Evolutionary conservation across 2,329 filamentous ascomycete species (phyloP), one percentile per base, ranked within the genome.

Genomic region (Ampelomyces quisqualis): DNA sequence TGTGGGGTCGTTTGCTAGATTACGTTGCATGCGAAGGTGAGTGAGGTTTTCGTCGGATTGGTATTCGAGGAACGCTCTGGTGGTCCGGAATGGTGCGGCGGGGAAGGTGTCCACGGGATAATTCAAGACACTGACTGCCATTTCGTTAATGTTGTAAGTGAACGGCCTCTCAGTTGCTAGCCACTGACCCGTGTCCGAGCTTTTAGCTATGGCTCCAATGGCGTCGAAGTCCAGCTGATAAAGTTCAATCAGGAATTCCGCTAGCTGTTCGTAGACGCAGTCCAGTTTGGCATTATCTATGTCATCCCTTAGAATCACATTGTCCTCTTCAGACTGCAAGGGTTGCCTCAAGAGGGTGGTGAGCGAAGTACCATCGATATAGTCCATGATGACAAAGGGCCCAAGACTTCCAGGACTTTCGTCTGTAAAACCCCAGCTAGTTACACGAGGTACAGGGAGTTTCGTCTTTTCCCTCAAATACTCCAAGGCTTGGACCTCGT

Each of bases 201-300:
- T 41, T 45, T 63, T 60, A 15, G 65, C 67, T 35, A 72, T 67
- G 17, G 67, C 61, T 5, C 51, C 49, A 18, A 55, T 53, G 2
- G 22, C 21, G 8, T 20, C 17, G 17, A 55, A 53, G 17, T 48
- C 26, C 7, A 51, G 21, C 19, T 21, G 33, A 13, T 35, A 48
- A 14, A 55, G 40, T 43, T 55, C 38, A 9, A 53, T 7, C 36
- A 48, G 37, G 34, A 39, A 48, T 24, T 43, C 40, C 5, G 46
- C 49, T 23, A 60, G 45, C 39, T 59, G 60, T 8, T 52, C 46
- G 19, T 47, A 49, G 8, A 51, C 32, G n/a, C 44, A 45, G 13
- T 47, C 43, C 2, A 57, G 69, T n/a, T 39, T 49, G 3, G 13
- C 7, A 17, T 44, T 14, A 11, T 45, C 40, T 2, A 55, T 44